Conservation (phyloP, 23 red algal species). For the Gracilaria gracilis region DNA sequence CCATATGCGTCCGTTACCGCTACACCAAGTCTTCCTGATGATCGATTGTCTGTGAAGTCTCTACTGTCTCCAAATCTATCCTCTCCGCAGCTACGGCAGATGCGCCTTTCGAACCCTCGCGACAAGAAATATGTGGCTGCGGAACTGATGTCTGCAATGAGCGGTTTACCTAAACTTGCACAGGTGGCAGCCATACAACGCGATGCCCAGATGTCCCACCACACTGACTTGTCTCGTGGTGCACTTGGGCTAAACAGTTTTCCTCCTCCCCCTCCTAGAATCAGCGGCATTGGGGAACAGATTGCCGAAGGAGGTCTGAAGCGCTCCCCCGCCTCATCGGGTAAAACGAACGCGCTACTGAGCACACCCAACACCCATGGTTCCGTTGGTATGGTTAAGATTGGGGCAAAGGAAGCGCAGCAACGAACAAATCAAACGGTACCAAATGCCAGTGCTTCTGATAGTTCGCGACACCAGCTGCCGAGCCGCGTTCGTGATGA, state of each 20-base stretch:
- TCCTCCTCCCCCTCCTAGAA: neutral
- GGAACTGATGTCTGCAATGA: conserved; percentile 16
- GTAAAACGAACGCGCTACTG: neutral
- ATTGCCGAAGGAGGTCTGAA: neutral
- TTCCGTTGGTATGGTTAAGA: neutral
- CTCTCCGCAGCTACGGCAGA: neutral
- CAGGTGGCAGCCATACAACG: neutral
- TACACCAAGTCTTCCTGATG: neutral
- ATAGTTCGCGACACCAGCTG: neutral
- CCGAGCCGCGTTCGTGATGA: neutral
- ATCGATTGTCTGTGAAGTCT: conserved; percentile 11
- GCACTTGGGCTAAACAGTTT: neutral
- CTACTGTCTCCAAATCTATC: conserved; percentile 18
- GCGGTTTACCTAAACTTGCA: conserved; percentile 29
- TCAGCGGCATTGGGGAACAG: neutral
- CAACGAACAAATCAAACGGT: neutral
- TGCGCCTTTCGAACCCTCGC: neutral
- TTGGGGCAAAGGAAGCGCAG: neutral
- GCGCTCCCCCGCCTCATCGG: neutral
- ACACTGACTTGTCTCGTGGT: neutral
- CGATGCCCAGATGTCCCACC: neutral
- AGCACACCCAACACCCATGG: neutral
- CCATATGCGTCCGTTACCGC: neutral
- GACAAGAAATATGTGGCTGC: neutral
- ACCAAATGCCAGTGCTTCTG: neutral